phyloP scores from a whole-genome alignment of 371 early-diverging fungal species.

The Rhizopus microsporus region DNA sequence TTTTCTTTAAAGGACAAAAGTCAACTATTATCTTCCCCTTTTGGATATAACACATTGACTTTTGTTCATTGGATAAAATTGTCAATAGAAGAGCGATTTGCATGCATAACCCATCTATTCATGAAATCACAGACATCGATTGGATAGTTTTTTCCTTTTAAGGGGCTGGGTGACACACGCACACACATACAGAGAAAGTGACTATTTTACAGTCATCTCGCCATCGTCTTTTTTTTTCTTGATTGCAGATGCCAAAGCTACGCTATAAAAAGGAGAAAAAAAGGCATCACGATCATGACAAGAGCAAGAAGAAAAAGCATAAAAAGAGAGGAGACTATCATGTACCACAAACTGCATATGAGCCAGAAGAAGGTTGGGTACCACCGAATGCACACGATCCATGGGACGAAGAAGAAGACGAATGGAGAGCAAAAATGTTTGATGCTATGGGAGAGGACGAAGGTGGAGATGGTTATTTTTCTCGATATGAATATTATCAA shows the following conservation, averaged over 20 bases:
- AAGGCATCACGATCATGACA: slow-evolving; percentile 9
- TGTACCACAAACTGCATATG: slow-evolving; percentile 27
- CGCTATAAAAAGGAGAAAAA: slow-evolving; percentile 15
- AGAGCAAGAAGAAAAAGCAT: slow-evolving; percentile 20
- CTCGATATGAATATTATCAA: slow-evolving; percentile 25
- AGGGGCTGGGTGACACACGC: neutral
- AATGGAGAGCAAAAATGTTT: slow-evolving; percentile 46
- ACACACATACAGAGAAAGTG: neutral
- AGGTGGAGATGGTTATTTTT: slow-evolving; percentile 39
- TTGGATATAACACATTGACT: neutral
- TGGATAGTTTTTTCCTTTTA: neutral
- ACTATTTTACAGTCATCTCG: too few relatives aligned
- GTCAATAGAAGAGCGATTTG: neutral
- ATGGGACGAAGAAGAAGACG: slow-evolving; percentile 22
- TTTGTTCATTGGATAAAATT: neutral
- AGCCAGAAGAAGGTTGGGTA: slow-evolving; percentile 43
- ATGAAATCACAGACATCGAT: neutral
- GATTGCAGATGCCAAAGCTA: slow-evolving; percentile 13
- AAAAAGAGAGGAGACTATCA: slow-evolving; percentile 17
- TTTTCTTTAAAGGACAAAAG: too few relatives aligned
- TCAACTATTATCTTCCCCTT: neutral
- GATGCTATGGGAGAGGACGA: slow-evolving; percentile 53
- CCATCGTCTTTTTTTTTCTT: neutral
- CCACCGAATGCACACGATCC: slow-evolving; percentile 21
- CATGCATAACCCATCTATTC: neutral